phyloP scores from a whole-genome alignment of 108 stramenopile species.

The Cyclotella choctawhatcheeana region DNA sequence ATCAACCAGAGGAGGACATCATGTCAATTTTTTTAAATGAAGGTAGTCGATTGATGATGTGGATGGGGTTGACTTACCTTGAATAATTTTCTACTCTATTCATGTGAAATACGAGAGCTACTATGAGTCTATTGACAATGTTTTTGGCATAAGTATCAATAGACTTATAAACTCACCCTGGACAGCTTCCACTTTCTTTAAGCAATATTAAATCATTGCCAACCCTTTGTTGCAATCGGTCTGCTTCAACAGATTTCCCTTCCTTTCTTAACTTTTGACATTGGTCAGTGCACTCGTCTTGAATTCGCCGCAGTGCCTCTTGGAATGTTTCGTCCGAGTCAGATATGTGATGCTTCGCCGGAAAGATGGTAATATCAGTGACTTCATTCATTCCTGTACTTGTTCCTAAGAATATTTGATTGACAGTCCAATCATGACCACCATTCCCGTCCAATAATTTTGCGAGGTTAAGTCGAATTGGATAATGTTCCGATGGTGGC shows the following conservation, averaged over 20 bases:
- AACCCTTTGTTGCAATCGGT: slow-evolving; percentile 63
- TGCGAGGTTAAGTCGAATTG: slow-evolving; percentile 37
- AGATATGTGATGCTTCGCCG: slow-evolving; percentile 72
- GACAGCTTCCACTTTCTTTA: slow-evolving; percentile 64
- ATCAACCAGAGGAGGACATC: too few relatives aligned
- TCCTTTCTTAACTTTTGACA: slow-evolving; percentile 39
- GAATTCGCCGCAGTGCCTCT: slow-evolving; percentile 51
- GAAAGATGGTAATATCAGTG: slow-evolving; percentile 53
- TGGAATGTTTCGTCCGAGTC: slow-evolving; percentile 48
- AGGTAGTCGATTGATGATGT: too few relatives aligned
- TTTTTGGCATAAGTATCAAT: too few relatives aligned
- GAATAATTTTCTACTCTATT: not conserved
- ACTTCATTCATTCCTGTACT: not conserved
- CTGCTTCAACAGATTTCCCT: slow-evolving; percentile 58
- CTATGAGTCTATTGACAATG: too few relatives aligned
- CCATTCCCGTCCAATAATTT: not conserved
- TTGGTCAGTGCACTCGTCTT: slow-evolving; percentile 61
- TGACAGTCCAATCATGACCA: not conserved
- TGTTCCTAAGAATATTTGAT: not conserved
- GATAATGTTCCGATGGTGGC: slow-evolving; percentile 61
- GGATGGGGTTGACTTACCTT: too few relatives aligned
- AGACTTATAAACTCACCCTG: too few relatives aligned
- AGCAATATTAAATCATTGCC: slow-evolving; percentile 63
- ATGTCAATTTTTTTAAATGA: too few relatives aligned
- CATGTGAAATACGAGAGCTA: too few relatives aligned